Percentiles rank a stretch among this genome's conserved stretches.
These are phyloP conservation scores for Aegilops umbellulata DNA, from an alignment of 176 grass and related monocot species.

Conservation along the genomic window DNA sequence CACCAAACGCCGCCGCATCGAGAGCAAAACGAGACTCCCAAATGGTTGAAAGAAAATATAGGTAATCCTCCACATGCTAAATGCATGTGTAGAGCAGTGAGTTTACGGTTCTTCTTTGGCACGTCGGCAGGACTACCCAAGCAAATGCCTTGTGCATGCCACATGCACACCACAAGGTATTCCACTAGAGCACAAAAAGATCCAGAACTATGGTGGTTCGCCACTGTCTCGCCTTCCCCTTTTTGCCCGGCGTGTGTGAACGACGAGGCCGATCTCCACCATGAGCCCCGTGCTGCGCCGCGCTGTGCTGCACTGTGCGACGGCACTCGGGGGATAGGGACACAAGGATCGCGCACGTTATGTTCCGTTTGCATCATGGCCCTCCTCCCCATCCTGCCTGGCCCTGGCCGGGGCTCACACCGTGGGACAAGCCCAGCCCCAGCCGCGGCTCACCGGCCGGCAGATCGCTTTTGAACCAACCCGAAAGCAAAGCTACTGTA, in stretches of 20 bases:
- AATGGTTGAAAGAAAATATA: too few species aligned
- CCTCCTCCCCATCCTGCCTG: background rate
- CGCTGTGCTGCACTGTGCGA: background rate
- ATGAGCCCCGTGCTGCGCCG: background rate
- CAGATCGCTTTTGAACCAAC: slow-evolving; percentile 1
- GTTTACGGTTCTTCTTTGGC: too few species aligned
- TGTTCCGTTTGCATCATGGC: background rate
- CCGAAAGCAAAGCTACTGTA: slow-evolving; percentile 7
- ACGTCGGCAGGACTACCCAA: too few species aligned
- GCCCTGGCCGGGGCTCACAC: background rate
- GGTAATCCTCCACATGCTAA: too few species aligned
- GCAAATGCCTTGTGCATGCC: too few species aligned
- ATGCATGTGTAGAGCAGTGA: too few species aligned
- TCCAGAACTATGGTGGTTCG: background rate
- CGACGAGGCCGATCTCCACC: background rate
- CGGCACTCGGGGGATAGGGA: background rate
- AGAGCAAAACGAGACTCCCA: too few species aligned
- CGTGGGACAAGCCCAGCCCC: too few species aligned
- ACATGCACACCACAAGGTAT: background rate
- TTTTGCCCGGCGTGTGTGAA: background rate
- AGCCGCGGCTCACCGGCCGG: background rate
- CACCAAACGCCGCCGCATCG: too few species aligned
- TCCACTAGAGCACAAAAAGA: background rate
- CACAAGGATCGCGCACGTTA: background rate
- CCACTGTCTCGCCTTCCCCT: background rate